Percentiles rank a stretch among this genome's conserved stretches.
phyloP scores from a whole-genome alignment of 148 eudicot species.

The Persicaria maculosa region DNA sequence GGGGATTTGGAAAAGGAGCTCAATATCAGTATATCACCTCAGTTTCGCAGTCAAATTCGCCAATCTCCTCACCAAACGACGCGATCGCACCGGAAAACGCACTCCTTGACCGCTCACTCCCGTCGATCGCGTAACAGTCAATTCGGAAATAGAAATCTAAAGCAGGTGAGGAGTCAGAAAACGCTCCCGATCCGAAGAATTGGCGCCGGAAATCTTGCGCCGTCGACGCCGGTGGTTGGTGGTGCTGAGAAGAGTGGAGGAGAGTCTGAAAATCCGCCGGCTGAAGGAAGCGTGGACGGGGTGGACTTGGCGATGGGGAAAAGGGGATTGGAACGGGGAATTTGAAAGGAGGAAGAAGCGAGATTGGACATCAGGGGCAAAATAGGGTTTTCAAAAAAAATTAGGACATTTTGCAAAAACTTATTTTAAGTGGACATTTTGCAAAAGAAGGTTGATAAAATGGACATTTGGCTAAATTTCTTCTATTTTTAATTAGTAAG shows the following conservation, averaged over 20 bases:
- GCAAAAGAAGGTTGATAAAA: too few species aligned
- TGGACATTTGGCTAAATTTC: too few species aligned
- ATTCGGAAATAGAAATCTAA: too few species aligned
- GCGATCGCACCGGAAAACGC: conserved; percentile 12
- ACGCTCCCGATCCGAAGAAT: conserved; percentile 14
- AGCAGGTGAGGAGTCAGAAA: conserved; percentile 15
- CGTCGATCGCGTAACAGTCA: too few species aligned
- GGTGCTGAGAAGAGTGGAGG: conserved; percentile 18
- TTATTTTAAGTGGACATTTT: too few species aligned
- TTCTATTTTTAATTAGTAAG: too few species aligned
- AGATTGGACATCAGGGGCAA: too few species aligned
- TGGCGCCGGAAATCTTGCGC: conserved; percentile 13
- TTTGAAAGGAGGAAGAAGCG: too few species aligned
- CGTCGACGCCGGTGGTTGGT: background rate
- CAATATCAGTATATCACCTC: conserved; percentile 35
- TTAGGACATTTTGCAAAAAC: too few species aligned
- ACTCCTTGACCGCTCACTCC: too few species aligned
- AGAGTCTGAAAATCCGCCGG: conserved; percentile 29
- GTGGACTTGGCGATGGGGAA: conserved; percentile 1
- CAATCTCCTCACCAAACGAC: conserved; percentile 17
- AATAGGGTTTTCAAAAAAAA: too few species aligned
- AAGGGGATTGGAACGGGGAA: too few species aligned
- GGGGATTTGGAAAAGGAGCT: background rate
- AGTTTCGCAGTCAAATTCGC: conserved; percentile 31
- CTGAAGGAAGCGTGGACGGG: background rate